A percentile compares a stretch with the other conserved stretches of the same genome.
These are phyloP conservation scores for Phytopythium cucurbitacearum DNA, from an alignment of 352 stramenopile genomes.

Conservation along the genomic window DNA sequence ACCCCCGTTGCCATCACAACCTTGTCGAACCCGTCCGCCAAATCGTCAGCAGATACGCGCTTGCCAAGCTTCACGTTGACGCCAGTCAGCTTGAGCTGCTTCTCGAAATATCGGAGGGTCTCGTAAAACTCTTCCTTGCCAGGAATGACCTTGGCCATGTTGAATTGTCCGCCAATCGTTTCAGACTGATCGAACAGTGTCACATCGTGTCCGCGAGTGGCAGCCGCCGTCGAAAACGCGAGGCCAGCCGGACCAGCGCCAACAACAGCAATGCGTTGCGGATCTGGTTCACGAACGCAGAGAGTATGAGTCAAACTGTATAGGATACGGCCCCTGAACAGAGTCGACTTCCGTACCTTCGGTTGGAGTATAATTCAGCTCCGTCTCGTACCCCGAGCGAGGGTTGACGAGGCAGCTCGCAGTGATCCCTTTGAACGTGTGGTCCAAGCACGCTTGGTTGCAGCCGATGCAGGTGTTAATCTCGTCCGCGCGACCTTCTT, in stretches of 20 bases:
- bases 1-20: slow-evolving; percentile 97
- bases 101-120: slow-evolving; percentile 94
- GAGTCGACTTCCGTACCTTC: slow-evolving; percentile 13
- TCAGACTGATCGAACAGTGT: slow-evolving; percentile 91
- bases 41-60: slow-evolving; percentile 41
- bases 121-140: slow-evolving; percentile 98
- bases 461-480: slow-evolving; percentile 99
- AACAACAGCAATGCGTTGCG: slow-evolving; percentile 86
- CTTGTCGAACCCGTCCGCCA: slow-evolving; percentile 72
- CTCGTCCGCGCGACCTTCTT: slow-evolving; percentile 83
- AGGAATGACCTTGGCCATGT: slow-evolving; percentile 95
- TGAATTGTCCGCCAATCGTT: slow-evolving; percentile 94
- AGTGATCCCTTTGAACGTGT: slow-evolving; percentile 95
- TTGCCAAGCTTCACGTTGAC: slow-evolving; percentile 81
- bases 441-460: slow-evolving; percentile 96
- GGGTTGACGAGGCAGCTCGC: slow-evolving; percentile 97
- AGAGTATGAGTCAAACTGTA: too few relatives aligned
- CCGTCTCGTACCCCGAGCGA: slow-evolving; percentile 92
- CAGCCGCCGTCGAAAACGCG: slow-evolving; percentile 86
- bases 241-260: slow-evolving; percentile 93
- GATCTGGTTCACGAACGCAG: slow-evolving; percentile 11
- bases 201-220: slow-evolving; percentile 89
- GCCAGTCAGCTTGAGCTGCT: slow-evolving; percentile 78
- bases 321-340: slow-evolving; percentile 1
- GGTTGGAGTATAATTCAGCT: slow-evolving; percentile 76